Conservation (phyloP, 352 stramenopile genomes). For the Phytophthora meadii region DNA sequence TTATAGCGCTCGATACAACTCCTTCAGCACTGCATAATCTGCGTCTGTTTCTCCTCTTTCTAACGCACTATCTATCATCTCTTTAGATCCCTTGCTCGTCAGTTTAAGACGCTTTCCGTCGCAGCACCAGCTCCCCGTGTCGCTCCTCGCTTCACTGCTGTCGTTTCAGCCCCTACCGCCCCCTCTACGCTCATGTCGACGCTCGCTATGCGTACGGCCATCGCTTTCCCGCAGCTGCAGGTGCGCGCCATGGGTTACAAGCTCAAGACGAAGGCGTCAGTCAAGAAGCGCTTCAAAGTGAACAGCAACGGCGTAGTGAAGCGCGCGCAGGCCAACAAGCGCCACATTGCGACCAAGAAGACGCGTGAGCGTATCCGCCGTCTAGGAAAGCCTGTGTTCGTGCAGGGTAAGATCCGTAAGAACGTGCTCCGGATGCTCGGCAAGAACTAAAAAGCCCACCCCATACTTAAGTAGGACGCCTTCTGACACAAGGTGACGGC, state of each 20-base stretch:
- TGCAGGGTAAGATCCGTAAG: constrained; percentile 82
- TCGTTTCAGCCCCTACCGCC: constrained; percentile 6
- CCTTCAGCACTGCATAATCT: not conserved
- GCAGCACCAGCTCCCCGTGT: constrained; percentile 21
- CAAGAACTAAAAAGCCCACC: constrained; percentile 32
- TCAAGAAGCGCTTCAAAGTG: constrained; percentile 89
- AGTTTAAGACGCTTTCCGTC: constrained; percentile 60
- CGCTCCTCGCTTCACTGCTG: constrained; percentile 33
- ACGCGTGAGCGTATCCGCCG: constrained; percentile 79
- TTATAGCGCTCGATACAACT: not conserved
- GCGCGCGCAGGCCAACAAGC: constrained; percentile 82
- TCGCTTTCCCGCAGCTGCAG: constrained; percentile 55
- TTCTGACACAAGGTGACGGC: not conserved
- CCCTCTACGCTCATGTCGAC: constrained; percentile 19
- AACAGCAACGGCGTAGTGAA: constrained; percentile 85
- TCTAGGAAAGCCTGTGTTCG: constrained; percentile 74
- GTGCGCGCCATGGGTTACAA: constrained; percentile 81
- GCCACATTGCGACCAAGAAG: constrained; percentile 88
- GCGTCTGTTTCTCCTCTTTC: constrained; percentile 7
- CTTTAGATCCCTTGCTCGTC: constrained; percentile 60
- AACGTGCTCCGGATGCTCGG: constrained; percentile 80
- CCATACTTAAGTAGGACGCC: constrained; percentile 5
- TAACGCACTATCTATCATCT: constrained; percentile 6
- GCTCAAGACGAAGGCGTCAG: constrained; percentile 81
- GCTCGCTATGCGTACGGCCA: constrained; percentile 29